These are phyloP conservation scores for Penicillium tannophilum DNA, from an alignment of 495 filamentous ascomycete genomes.

Conservation along the genomic window DNA sequence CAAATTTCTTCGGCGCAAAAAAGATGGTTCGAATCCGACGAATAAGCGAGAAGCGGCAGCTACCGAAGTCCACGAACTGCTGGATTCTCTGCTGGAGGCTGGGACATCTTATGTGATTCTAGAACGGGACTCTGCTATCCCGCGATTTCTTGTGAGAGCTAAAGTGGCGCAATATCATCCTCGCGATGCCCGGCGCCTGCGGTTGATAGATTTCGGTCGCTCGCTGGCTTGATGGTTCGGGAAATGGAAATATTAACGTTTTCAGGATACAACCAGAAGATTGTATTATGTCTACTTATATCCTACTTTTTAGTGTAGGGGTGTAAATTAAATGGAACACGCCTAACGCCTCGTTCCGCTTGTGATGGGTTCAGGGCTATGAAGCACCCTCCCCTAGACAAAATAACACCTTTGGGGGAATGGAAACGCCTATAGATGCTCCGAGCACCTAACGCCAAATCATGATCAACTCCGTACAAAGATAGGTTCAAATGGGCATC, in stretches of 20 bases:
- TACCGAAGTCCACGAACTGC: conserved; percentile 66
- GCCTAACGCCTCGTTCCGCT: background rate
- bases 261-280: background rate
- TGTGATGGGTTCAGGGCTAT: background rate
- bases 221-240: conserved; percentile 62
- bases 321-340: conserved; percentile 11
- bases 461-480: conserved; percentile 22
- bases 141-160: conserved; percentile 78
- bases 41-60: conserved; percentile 68
- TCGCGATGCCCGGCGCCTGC: conserved; percentile 71
- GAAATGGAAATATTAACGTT: background rate
- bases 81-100: conserved; percentile 64
- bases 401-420: background rate
- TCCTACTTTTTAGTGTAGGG: conserved; percentile 14
- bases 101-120: conserved; percentile 68
- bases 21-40: conserved; percentile 27
- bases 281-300: conserved; percentile 25
- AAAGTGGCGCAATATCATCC: conserved; percentile 89
- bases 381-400: conserved; percentile 1
- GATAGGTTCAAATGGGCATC: conserved; percentile 46
- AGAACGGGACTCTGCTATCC: conserved; percentile 74
- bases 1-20: conserved; percentile 63
- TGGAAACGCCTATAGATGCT: conserved; percentile 30
- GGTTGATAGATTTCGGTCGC: conserved; percentile 82
- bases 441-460: conserved; percentile 22